Evolutionary conservation across 139 green algal genomes (phyloP).

Genomic region (Deuterostichococcus epilithicus): DNA sequence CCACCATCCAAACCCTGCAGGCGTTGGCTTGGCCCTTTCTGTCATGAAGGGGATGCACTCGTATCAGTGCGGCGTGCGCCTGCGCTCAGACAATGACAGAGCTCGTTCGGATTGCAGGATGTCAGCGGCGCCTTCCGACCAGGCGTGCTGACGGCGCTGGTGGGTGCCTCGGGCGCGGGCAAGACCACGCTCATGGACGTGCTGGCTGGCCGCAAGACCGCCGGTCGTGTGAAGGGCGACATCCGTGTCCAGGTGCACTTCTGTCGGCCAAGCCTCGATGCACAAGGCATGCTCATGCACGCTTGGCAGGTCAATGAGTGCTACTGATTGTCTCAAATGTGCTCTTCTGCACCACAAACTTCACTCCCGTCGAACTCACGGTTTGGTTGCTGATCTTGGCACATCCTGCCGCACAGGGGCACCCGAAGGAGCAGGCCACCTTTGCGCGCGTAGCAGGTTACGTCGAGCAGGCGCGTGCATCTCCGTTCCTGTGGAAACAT

Average conservation of each 20-base stretch:
- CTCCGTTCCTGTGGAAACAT: no score
- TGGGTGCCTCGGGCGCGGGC: slow-evolving; percentile 26
- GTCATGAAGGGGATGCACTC: no score
- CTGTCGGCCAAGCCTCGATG: not conserved
- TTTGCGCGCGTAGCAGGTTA: slow-evolving; percentile 45
- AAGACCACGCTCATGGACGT: slow-evolving; percentile 47
- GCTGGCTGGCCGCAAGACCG: slow-evolving; percentile 37
- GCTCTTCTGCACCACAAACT: no score
- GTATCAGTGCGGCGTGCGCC: no score
- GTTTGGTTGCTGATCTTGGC: slow-evolving; percentile 30
- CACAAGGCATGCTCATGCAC: no score
- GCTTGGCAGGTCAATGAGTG: no score
- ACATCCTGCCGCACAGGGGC: slow-evolving; percentile 31
- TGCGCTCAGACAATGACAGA: no score
- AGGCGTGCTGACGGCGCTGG: slow-evolving; percentile 33
- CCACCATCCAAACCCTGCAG: no score
- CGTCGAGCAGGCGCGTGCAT: not conserved
- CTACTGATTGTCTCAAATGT: no score
- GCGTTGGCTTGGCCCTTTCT: no score
- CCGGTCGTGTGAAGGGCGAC: slow-evolving; percentile 24
- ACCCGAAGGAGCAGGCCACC: slow-evolving; percentile 41
- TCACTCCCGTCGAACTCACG: slow-evolving; percentile 16
- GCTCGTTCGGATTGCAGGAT: not conserved
- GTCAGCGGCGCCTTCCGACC: slow-evolving; percentile 10
- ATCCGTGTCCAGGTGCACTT: slow-evolving; percentile 9